These are phyloP conservation scores for Penicillium alfredii DNA, from an alignment of 495 filamentous ascomycete genomes.

Conservation along the genomic window DNA sequence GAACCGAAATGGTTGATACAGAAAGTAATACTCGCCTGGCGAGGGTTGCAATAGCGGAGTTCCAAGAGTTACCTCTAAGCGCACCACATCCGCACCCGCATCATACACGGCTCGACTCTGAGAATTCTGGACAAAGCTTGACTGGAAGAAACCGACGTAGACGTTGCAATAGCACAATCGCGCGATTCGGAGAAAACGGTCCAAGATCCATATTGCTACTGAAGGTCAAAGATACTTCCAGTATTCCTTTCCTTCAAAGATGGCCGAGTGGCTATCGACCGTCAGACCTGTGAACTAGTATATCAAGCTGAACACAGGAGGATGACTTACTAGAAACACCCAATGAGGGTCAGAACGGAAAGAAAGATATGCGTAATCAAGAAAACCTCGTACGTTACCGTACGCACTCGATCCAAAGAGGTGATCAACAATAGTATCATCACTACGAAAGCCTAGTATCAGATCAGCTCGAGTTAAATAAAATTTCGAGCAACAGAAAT, in stretches of 20 bases:
- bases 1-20: constrained; percentile 46
- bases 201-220: constrained; percentile 45
- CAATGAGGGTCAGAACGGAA: constrained; percentile 44
- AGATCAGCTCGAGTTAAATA: background rate
- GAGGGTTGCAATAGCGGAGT: constrained; percentile 28
- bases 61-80: constrained; percentile 38
- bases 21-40: constrained; percentile 51
- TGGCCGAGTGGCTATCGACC: constrained; percentile 39
- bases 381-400: constrained; percentile 48
- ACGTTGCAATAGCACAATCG: constrained; percentile 46
- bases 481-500: background rate
- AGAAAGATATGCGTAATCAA: constrained; percentile 48
- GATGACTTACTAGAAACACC: constrained; percentile 46
- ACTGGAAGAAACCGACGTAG: constrained; percentile 16
- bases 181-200: constrained; percentile 43
- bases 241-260: constrained; percentile 43
- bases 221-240: constrained; percentile 49
- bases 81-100: constrained; percentile 43
- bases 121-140: constrained; percentile 19
- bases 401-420: constrained; percentile 44
- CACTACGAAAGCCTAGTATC: constrained; percentile 38
- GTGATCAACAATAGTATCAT: constrained; percentile 43
- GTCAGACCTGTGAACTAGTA: too few relatives aligned
- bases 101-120: constrained; percentile 40
- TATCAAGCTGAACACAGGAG: too few relatives aligned